These are phyloP conservation scores for Bothriochloa decipiens DNA, from an alignment of 176 grass and related monocot genomes.

Conservation along the genomic window DNA sequence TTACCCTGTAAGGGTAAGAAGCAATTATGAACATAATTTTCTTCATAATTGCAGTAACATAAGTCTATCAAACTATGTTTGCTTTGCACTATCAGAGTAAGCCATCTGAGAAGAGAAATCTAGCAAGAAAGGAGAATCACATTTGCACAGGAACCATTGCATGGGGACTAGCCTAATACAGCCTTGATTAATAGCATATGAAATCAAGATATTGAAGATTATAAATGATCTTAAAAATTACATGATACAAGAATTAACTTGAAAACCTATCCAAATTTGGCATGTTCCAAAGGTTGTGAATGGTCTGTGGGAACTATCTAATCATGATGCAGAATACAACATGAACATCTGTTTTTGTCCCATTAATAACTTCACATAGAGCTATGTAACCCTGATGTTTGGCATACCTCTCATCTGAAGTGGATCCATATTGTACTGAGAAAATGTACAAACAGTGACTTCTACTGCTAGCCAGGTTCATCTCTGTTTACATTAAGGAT, in stretches of 20 bases:
- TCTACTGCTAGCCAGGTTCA: constrained; percentile 50
- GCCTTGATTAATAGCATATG: neutral
- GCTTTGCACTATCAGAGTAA: neutral
- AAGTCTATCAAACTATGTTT: constrained; percentile 16
- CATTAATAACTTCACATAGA: neutral
- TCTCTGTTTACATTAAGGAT: constrained; percentile 59
- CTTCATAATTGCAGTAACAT: constrained; percentile 17
- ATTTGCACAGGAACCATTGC: neutral
- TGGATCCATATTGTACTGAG: constrained; percentile 66
- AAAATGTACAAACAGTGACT: constrained; percentile 84
- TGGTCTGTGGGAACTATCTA: neutral
- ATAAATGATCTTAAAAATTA: neutral
- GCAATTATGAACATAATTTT: constrained; percentile 13
- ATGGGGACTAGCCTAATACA: neutral
- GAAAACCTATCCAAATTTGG: neutral
- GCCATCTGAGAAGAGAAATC: neutral
- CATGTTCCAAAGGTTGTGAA: neutral
- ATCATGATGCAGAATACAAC: neutral
- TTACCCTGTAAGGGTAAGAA: constrained; percentile 56
- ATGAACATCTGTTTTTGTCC: neutral
- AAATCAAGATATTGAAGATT: neutral
- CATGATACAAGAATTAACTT: neutral
- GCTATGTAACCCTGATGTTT: neutral
- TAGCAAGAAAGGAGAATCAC: constrained; percentile 12
- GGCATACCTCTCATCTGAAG: constrained; percentile 63